A percentile compares a stretch with the other conserved stretches of the same genome.
phyloP scores from a whole-genome alignment of 768 basidiomycete genomes.

The Collybia nuda region DNA sequence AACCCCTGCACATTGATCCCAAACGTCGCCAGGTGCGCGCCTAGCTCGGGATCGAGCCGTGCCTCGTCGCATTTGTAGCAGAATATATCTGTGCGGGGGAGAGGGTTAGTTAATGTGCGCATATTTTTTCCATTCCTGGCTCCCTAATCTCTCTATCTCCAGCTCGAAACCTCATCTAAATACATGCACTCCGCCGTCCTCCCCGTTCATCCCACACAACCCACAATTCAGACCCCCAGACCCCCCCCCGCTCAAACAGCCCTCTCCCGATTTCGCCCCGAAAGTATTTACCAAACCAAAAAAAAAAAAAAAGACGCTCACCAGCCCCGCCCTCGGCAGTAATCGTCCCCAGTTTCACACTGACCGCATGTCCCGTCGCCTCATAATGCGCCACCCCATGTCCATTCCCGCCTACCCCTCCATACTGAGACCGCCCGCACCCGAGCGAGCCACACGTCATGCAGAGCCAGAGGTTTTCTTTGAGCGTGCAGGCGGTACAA shows the following conservation, averaged over 20 bases:
- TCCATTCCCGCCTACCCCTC: constrained; percentile 82
- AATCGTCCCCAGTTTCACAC: constrained; percentile 95
- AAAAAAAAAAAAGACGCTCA: constrained; percentile 29
- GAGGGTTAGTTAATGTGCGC: no score
- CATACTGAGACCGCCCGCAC: constrained; percentile 86
- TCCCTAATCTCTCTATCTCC: no score
- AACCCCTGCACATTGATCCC: constrained; percentile 84
- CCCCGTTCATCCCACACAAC: no score
- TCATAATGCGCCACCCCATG: constrained; percentile 84
- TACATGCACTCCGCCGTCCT: no score
- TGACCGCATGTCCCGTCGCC: constrained; percentile 71
- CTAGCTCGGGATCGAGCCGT: constrained; percentile 72
- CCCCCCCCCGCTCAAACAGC: no score
- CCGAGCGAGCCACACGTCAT: constrained; percentile 87
- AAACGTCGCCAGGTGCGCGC: constrained; percentile 72
- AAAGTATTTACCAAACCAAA: neutral
- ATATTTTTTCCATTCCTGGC: no score
- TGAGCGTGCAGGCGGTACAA: constrained; percentile 82
- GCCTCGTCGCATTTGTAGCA: constrained; percentile 92
- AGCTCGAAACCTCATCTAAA: no score
- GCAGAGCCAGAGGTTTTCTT: constrained; percentile 94
- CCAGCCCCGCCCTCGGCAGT: constrained; percentile 93
- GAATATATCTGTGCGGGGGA: constrained; percentile 96
- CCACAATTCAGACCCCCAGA: no score
- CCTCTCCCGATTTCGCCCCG: no score